Conservation (phyloP, 148 eudicot species). For the Rhododendron mucronatum region DNA sequence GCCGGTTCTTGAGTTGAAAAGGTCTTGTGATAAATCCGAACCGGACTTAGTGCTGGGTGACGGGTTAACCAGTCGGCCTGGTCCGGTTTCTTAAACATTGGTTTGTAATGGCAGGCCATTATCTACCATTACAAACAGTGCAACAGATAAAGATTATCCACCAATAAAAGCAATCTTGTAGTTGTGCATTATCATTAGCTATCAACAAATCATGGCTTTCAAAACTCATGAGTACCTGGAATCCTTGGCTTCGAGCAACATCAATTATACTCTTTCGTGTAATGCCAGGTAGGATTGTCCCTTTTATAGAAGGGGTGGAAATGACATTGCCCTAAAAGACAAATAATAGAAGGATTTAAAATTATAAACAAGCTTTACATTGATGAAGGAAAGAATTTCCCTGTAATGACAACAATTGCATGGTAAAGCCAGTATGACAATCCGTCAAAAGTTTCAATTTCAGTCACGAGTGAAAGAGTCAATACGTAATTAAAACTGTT, state of each 20-base stretch:
- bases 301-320: constrained; percentile 77
- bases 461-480: background rate
- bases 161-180: background rate
- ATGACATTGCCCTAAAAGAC: constrained; percentile 66
- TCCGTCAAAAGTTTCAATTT: background rate
- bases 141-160: background rate
- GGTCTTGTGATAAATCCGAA: too few relatives aligned
- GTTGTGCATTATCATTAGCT: background rate
- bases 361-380: background rate
- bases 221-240: constrained; percentile 48
- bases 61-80: too few relatives aligned
- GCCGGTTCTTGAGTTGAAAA: too few relatives aligned
- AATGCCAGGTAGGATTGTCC: constrained; percentile 95
- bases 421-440: background rate
- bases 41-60: too few relatives aligned
- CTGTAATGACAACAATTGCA: background rate
- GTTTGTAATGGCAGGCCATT: background rate
- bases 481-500: background rate
- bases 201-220: background rate
- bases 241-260: constrained; percentile 79
- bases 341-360: background rate
- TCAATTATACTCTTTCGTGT: constrained; percentile 94
- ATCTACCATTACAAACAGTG: background rate
- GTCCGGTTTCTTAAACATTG: background rate
- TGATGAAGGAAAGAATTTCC: background rate